Evolutionary conservation across 2,329 filamentous ascomycete species (phyloP).

Genomic region (Anthostomella pinea): DNA sequence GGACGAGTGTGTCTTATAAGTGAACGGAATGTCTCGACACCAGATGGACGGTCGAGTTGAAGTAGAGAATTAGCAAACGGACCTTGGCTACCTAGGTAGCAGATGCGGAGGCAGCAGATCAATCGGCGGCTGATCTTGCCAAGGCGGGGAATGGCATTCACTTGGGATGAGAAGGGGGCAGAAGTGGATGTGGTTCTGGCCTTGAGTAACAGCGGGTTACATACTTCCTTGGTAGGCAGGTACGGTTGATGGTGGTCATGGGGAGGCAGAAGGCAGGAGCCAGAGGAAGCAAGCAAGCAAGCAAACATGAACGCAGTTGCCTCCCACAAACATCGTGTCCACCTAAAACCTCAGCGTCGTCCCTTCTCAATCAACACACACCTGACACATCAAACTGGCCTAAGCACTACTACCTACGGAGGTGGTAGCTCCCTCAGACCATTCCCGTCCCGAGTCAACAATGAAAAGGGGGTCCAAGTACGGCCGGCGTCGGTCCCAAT

Average conservation of each 20-base stretch:
- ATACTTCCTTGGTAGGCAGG: background rate
- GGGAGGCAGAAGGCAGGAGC: too few relatives aligned
- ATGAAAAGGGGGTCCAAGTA: background rate
- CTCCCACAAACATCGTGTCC: background rate
- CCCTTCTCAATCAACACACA: background rate
- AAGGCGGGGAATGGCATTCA: constrained; percentile 21
- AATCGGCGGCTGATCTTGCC: constrained; percentile 12
- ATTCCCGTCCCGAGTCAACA: constrained; percentile 1
- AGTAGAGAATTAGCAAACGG: background rate
- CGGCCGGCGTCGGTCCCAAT: background rate
- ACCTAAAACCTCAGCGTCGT: background rate
- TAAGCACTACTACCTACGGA: too few relatives aligned
- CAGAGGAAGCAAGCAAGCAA: too few relatives aligned
- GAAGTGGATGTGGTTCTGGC: constrained; percentile 16
- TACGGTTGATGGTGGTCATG: too few relatives aligned
- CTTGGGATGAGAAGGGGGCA: background rate
- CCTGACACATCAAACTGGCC: too few relatives aligned
- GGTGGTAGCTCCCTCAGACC: too few relatives aligned
- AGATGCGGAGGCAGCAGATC: background rate
- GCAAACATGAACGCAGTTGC: background rate
- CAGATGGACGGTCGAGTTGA: background rate
- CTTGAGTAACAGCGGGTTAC: constrained; percentile 11
- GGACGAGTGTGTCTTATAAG: background rate
- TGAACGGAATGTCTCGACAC: background rate
- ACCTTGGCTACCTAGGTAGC: background rate